Percentiles rank a stretch among this genome's conserved stretches.
phyloP scores from a whole-genome alignment of 2,329 filamentous ascomycete species.

The Clarireedia homoeocarpa region DNA sequence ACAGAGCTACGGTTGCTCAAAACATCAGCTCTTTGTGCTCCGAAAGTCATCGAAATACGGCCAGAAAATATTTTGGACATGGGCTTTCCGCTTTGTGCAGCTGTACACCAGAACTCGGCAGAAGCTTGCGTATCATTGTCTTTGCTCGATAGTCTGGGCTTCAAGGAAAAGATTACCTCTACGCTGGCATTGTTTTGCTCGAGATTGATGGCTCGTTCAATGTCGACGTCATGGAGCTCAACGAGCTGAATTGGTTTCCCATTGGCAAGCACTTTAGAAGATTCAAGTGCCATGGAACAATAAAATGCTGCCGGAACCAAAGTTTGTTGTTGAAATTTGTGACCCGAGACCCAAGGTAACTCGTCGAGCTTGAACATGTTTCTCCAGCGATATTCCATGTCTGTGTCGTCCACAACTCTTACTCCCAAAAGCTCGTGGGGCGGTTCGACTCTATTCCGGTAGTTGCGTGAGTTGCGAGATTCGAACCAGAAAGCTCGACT shows the following conservation, averaged over 20 bases:
- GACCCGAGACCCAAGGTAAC: conserved; percentile 27
- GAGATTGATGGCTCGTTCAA: conserved; percentile 14
- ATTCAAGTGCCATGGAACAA: conserved; percentile 28
- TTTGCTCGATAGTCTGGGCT: background rate
- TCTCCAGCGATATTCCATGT: conserved; percentile 25
- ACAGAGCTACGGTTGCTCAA: background rate
- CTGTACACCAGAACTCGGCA: conserved; percentile 5
- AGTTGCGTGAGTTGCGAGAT: conserved; percentile 37
- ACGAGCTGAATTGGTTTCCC: conserved; percentile 20
- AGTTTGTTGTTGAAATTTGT: conserved; percentile 18
- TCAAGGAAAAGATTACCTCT: conserved; percentile 14
- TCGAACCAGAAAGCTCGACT: conserved; percentile 44
- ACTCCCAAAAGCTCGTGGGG: conserved; percentile 32
- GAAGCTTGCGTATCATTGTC: background rate
- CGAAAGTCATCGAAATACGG: conserved; percentile 1
- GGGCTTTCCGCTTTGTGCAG: background rate
- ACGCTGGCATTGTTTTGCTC: conserved; percentile 11
- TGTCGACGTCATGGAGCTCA: conserved; percentile 15
- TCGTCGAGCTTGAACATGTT: conserved; percentile 23
- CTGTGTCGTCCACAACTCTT: conserved; percentile 12
- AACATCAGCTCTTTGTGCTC: background rate
- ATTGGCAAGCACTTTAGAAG: conserved; percentile 9
- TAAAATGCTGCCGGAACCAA: conserved; percentile 28
- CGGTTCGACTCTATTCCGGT: conserved; percentile 36
- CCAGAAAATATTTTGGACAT: conserved; percentile 4